phyloP scores from a whole-genome alignment of 2,329 filamentous ascomycete genomes.

The Colletotrichum theobromicola region DNA sequence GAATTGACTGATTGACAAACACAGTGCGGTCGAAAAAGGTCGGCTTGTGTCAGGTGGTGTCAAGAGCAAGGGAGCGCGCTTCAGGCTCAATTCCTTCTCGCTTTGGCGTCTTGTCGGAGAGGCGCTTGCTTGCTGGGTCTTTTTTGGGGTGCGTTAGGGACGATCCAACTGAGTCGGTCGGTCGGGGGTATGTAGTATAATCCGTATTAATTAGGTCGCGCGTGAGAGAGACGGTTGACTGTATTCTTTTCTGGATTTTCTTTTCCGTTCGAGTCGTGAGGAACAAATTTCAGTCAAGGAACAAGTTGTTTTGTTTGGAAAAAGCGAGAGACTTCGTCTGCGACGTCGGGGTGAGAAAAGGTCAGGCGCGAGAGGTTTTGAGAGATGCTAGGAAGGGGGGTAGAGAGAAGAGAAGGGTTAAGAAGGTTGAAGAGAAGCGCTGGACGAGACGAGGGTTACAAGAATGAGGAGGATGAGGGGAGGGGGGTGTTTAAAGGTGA shows the following conservation, averaged over 20 bases:
- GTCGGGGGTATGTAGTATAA: neutral
- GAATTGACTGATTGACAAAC: conserved; percentile 15
- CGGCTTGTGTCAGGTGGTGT: conserved; percentile 17
- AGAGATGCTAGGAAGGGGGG: neutral
- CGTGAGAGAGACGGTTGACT: neutral
- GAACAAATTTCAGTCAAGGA: neutral
- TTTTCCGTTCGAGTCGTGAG: neutral
- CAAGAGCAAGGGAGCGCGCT: conserved; percentile 7
- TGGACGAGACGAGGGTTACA: conserved; percentile 12
- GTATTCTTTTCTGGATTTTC: neutral
- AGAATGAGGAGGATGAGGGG: conserved; percentile 14
- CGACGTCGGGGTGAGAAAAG: conserved; percentile 14
- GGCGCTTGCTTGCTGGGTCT: neutral
- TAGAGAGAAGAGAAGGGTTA: conserved; percentile 10
- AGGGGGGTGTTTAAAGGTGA: conserved; percentile 20
- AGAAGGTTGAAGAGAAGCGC: conserved; percentile 15
- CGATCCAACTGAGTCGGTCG: neutral
- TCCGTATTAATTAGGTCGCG: conserved; percentile 8
- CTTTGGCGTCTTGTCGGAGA: neutral
- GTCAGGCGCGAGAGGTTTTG: conserved; percentile 15
- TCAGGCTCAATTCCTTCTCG: neutral
- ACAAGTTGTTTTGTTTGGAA: neutral
- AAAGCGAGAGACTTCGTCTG: conserved; percentile 18
- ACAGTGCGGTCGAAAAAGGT: conserved; percentile 6
- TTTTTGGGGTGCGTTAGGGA: neutral